Evolutionary conservation across 1,284 basidiomycete genomes (phyloP).

Genomic region (Cryptococcus amylolentus): DNA sequence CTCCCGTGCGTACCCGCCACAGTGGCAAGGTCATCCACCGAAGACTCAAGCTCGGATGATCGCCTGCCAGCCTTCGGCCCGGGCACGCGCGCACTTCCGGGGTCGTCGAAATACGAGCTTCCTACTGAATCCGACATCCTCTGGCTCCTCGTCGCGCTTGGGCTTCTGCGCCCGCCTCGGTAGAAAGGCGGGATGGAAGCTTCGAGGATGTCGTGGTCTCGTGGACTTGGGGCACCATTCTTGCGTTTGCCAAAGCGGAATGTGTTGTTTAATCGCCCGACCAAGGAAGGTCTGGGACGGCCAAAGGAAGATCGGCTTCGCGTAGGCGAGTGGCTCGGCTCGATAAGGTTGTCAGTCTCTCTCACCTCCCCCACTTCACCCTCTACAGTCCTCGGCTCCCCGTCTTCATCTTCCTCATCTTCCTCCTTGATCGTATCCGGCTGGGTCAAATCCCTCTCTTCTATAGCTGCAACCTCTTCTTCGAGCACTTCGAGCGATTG

Average conservation of each 20-base stretch:
- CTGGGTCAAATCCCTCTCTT: constrained; percentile 58
- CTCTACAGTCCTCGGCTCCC: constrained; percentile 48
- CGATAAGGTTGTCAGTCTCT: constrained; percentile 16
- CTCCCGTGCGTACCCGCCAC: constrained; percentile 21
- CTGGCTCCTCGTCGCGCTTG: not conserved
- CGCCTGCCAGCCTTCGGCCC: constrained; percentile 14
- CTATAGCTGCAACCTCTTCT: constrained; percentile 63
- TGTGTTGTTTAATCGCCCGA: constrained; percentile 12
- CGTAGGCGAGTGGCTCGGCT: constrained; percentile 18
- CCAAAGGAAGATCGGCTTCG: constrained; percentile 6
- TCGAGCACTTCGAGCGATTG: constrained; percentile 64
- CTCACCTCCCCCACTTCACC: constrained; percentile 58
- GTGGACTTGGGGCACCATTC: constrained; percentile 10
- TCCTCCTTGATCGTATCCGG: constrained; percentile 55
- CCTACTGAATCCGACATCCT: constrained; percentile 14
- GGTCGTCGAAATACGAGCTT: constrained; percentile 15
- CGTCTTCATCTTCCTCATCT: constrained; percentile 60
- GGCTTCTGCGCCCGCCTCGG: constrained; percentile 11
- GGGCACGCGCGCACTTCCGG: constrained; percentile 3
- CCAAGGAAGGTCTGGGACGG: constrained; percentile 12
- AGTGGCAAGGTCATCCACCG: constrained; percentile 19
- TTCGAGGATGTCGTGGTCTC: constrained; percentile 46
- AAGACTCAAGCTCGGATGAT: constrained; percentile 29
- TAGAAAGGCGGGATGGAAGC: constrained; percentile 32
- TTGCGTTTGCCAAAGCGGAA: constrained; percentile 16